These are phyloP conservation scores for Lantana camara DNA, from an alignment of 257 asterid species.

Conservation along the genomic window DNA sequence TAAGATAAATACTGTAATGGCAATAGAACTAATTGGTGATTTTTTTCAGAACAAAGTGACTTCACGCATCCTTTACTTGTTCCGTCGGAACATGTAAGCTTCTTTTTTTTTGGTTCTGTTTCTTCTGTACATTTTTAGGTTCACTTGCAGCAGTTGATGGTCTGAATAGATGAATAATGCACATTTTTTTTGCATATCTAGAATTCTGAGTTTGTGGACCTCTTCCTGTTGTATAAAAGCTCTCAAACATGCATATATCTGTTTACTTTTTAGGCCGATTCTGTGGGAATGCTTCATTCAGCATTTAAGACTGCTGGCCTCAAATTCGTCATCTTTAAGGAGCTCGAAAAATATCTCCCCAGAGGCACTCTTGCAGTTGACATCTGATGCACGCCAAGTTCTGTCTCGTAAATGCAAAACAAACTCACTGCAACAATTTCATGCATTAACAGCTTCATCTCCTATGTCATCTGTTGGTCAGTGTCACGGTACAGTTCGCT, in stretches of 20 bases:
- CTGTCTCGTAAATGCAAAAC: slow-evolving; percentile 77
- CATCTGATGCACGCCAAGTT: slow-evolving; percentile 58
- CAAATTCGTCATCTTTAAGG: slow-evolving; percentile 74
- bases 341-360: slow-evolving; percentile 77
- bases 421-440: slow-evolving; percentile 61
- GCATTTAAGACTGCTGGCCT: slow-evolving; percentile 69
- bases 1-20: slow-evolving; percentile 73
- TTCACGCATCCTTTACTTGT: slow-evolving; percentile 79
- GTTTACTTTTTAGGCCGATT: slow-evolving; percentile 57
- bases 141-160: neutral
- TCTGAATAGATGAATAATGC: slow-evolving; percentile 20
- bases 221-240: slow-evolving; percentile 22
- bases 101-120: slow-evolving; percentile 30
- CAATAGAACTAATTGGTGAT: slow-evolving; percentile 84
- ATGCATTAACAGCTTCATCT: slow-evolving; percentile 63
- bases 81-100: slow-evolving; percentile 83
- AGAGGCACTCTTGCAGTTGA: slow-evolving; percentile 74
- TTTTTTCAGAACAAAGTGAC: slow-evolving; percentile 66
- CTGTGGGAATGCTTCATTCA: slow-evolving; percentile 75
- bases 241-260: slow-evolving; percentile 31
- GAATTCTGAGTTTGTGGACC: slow-evolving; percentile 20
- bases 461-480: slow-evolving; percentile 62
- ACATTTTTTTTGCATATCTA: slow-evolving; percentile 7
- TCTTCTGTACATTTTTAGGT: slow-evolving; percentile 9
- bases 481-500: slow-evolving; percentile 55